These are phyloP conservation scores for Schizosaccharomyces osmophilus DNA, from an alignment of 805 yeast species.

Conservation along the genomic window DNA sequence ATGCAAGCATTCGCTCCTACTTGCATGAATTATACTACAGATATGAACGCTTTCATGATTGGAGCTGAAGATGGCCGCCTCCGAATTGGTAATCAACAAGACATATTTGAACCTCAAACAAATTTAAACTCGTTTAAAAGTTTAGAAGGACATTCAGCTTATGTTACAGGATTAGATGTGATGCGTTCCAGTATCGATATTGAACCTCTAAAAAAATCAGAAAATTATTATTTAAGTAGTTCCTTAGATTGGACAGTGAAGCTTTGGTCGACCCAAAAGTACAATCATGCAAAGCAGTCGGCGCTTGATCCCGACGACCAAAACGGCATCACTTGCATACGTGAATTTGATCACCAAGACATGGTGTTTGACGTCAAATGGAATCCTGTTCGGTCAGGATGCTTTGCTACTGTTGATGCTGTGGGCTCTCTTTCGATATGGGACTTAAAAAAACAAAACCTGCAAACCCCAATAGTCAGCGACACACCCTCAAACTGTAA, in stretches of 20 bases:
- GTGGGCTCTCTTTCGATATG: neutral
- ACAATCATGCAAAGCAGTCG: neutral
- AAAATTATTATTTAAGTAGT: constrained; percentile 12
- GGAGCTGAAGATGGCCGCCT: neutral
- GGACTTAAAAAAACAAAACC: neutral
- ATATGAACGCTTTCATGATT: neutral
- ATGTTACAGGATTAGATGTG: neutral
- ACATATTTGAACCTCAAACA: neutral
- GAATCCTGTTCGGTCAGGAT: constrained; percentile 14
- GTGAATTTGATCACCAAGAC: constrained; percentile 11
- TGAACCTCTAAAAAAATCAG: constrained; percentile 7
- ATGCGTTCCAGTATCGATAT: neutral
- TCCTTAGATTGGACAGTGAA: constrained; percentile 18
- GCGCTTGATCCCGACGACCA: neutral
- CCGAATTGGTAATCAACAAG: neutral
- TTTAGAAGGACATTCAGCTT: neutral
- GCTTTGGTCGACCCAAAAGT: constrained; percentile 12
- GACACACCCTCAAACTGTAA: constrained; percentile 2
- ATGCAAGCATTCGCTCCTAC: constrained; percentile 4
- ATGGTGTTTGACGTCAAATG: constrained; percentile 17
- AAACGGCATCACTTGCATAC: constrained; percentile 5
- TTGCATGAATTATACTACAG: too few species aligned
- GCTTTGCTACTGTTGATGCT: constrained; percentile 13
- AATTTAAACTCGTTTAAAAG: neutral
- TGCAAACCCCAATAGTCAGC: neutral